Conservation (phyloP, 176 grass and related monocot species). For the Oryza rufipogon region DNA sequence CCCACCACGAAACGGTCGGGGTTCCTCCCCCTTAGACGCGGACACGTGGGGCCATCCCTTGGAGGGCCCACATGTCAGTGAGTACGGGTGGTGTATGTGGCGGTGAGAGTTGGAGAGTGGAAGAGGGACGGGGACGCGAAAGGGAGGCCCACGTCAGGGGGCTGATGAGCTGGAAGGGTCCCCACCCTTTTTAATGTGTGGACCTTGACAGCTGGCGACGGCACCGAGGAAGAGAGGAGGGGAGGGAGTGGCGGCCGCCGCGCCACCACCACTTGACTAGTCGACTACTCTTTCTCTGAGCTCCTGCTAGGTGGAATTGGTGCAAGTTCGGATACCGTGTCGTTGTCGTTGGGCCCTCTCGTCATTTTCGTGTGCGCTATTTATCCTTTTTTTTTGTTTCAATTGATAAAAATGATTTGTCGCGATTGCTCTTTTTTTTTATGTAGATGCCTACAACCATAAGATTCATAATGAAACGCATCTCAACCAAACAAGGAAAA, state of each 20-base stretch:
- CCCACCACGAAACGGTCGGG: background rate
- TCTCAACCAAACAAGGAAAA: background rate
- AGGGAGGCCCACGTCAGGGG: slow-evolving; percentile 49
- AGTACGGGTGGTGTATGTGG: background rate
- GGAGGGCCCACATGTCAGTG: background rate
- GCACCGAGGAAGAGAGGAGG: background rate
- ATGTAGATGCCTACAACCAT: slow-evolving; percentile 26
- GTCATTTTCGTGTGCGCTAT: background rate
- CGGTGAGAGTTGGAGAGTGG: background rate
- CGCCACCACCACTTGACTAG: background rate
- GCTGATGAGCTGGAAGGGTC: slow-evolving; percentile 42
- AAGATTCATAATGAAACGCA: background rate
- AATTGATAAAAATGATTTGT: background rate
- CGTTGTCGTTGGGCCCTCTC: background rate
- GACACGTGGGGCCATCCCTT: background rate
- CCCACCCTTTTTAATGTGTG: slow-evolving; percentile 37
- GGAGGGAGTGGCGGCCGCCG: background rate
- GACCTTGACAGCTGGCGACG: slow-evolving; percentile 50
- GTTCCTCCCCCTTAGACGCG: background rate
- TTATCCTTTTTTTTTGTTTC: background rate
- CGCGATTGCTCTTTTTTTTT: background rate
- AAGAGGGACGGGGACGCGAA: background rate
- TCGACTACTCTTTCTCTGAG: too few relatives aligned
- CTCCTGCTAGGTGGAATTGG: background rate
- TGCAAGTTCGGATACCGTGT: background rate